A percentile compares a stretch with the other conserved stretches of the same genome.
phyloP scores from a whole-genome alignment of 768 basidiomycete genomes.

The Macrolepiota albuminosa region DNA sequence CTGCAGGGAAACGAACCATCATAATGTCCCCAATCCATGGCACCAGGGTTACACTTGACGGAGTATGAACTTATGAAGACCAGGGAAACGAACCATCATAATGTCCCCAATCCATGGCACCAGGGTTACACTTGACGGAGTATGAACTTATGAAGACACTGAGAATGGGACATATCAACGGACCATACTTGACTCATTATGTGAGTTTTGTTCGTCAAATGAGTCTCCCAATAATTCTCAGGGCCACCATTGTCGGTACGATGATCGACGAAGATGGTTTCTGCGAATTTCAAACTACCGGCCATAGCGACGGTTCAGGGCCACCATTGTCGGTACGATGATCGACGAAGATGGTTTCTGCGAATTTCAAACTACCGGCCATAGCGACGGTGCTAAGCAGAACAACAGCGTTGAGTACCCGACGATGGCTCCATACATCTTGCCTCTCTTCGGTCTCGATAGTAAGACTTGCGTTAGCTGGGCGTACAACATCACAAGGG shows the following conservation, averaged over 20 bases:
- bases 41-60: conserved; percentile 11
- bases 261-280: conserved; percentile 15
- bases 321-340: conserved; percentile 3
- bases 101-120: conserved; percentile 19
- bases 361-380: conserved; percentile 15
- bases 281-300: conserved; percentile 15
- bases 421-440: conserved; percentile 17
- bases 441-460: conserved; percentile 18
- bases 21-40: conserved; percentile 19
- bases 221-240: background rate
- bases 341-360: conserved; percentile 15
- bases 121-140: conserved; percentile 8
- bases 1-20: conserved; percentile 10
- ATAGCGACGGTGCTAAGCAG: conserved; percentile 16
- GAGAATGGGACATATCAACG: background rate
- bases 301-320: conserved; percentile 16
- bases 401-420: conserved; percentile 16
- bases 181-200: conserved; percentile 18
- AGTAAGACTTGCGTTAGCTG: conserved; percentile 18
- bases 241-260: conserved; percentile 3
- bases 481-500: conserved; percentile 18
- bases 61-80: background rate
- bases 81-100: conserved; percentile 12
- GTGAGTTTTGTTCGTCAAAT: conserved; percentile 11
- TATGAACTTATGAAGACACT: background rate